Evolutionary conservation across 305 asterid genomes (phyloP).

Genomic region (Petunia hybrid): DNA sequence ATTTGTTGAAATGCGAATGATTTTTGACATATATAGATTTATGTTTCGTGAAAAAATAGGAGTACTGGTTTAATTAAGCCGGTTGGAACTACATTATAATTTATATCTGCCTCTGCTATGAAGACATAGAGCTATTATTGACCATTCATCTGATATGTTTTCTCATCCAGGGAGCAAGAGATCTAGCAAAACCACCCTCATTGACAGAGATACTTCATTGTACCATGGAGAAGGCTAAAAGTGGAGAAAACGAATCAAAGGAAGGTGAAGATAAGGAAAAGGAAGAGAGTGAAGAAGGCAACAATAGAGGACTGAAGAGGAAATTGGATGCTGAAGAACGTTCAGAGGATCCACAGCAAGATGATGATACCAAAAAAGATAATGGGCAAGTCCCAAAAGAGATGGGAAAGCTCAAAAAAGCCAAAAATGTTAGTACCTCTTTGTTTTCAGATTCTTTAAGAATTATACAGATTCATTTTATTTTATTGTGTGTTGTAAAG

Average conservation of each 20-base stretch:
- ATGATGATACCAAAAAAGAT: conserved; percentile 43
- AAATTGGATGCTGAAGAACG: conserved; percentile 58
- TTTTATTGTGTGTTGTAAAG: background rate
- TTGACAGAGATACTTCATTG: conserved; percentile 70
- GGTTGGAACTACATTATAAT: no score
- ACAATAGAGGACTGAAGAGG: conserved; percentile 69
- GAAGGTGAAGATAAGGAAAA: conserved; percentile 38
- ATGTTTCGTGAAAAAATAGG: no score
- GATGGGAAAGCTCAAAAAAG: conserved; percentile 69
- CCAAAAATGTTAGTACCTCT: conserved; percentile 69
- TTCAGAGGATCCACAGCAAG: conserved; percentile 46
- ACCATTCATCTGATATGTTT: background rate
- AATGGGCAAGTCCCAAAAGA: conserved; percentile 47
- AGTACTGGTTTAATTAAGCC: no score
- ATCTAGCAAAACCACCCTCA: conserved; percentile 74
- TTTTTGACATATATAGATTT: no score
- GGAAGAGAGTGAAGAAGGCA: conserved; percentile 47
- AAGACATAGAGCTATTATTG: background rate
- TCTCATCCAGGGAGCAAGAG: conserved; percentile 71
- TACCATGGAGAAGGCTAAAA: conserved; percentile 57
- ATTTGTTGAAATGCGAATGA: no score
- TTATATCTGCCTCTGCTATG: no score
- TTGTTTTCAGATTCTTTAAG: background rate
- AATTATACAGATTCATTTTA: background rate
- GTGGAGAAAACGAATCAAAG: conserved; percentile 39